Conservation (phyloP, 2,329 filamentous ascomycete species). For the Didymella keratinophila region DNA sequence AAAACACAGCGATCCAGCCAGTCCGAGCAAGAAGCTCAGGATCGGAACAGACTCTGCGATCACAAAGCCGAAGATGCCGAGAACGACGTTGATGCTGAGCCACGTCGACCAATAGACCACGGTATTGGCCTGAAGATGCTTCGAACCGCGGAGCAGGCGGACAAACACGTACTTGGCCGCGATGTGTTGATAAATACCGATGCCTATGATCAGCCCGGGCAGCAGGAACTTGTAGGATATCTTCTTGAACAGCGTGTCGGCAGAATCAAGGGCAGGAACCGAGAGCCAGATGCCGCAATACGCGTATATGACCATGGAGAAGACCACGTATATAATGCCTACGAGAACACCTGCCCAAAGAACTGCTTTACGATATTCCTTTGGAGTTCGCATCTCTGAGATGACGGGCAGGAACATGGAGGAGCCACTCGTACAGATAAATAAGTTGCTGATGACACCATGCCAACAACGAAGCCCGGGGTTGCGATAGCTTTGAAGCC, state of each 20-base stretch:
- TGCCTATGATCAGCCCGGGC: constrained; percentile 3
- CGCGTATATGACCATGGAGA: constrained; percentile 7
- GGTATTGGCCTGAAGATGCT: constrained; percentile 4
- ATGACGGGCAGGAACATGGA: constrained; percentile 9
- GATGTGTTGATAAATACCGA: constrained; percentile 5
- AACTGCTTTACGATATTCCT: constrained; percentile 1
- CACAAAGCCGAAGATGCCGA: constrained; percentile 3
- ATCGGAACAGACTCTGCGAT: constrained; percentile 1
- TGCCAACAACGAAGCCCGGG: constrained; percentile 1
- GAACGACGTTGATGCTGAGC: constrained; percentile 5
- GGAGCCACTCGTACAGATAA: constrained; percentile 5
- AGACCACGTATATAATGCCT: constrained; percentile 1
- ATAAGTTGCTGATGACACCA: constrained; percentile 5
- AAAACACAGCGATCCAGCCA: constrained; percentile 6
- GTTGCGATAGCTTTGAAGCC: constrained; percentile 1
- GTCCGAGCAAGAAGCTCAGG: constrained; percentile 5
- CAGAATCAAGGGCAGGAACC: constrained; percentile 1
- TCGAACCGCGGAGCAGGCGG: constrained; percentile 3
- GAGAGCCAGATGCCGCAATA: constrained; percentile 6
- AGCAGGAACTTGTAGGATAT: constrained; percentile 2
- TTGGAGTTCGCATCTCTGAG: constrained; percentile 5
- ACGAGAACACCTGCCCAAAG: constrained; percentile 4
- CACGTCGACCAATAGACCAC: constrained; percentile 2
- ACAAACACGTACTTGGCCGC: constrained; percentile 10
- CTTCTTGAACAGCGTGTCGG: constrained; percentile 4